Evolutionary conservation across 1,139 yeast genomes (phyloP).

Genomic region (Hanseniaspora uvarum): DNA sequence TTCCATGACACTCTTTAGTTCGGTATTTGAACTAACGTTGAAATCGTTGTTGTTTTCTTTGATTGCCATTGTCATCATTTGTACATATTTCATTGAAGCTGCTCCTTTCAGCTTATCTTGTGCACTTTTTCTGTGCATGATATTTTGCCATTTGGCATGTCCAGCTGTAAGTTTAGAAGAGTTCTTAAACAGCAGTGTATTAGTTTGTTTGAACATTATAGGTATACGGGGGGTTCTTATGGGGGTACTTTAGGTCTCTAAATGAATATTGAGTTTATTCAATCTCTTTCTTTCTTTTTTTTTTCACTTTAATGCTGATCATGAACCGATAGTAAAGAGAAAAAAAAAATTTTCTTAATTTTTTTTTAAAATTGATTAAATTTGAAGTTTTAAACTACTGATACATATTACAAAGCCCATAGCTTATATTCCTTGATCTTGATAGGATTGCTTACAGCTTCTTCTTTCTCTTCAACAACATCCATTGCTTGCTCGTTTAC

Average conservation of each 20-base stretch:
- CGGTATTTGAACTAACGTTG: constrained; percentile 54
- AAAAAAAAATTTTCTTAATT: neutral
- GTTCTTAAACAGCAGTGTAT: neutral
- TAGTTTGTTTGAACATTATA: neutral
- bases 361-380: neutral
- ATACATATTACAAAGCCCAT: constrained; percentile 6
- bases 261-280: too few relatives aligned
- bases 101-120: constrained; percentile 49
- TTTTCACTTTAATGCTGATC: neutral
- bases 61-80: constrained; percentile 44
- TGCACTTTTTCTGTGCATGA: constrained; percentile 86
- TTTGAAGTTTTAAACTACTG: neutral
- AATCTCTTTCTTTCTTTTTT: neutral
- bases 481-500: constrained; percentile 14
- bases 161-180: constrained; percentile 30
- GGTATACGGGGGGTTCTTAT: too few relatives aligned
- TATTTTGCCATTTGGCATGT: constrained; percentile 92
- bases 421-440: constrained; percentile 20
- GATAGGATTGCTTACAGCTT: constrained; percentile 22
- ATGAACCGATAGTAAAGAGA: neutral
- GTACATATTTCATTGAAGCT: constrained; percentile 57
- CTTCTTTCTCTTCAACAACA: constrained; percentile 20
- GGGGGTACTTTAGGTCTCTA: too few relatives aligned
- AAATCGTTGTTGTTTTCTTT: constrained; percentile 59
- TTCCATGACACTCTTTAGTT: constrained; percentile 65